phyloP scores from a whole-genome alignment of 257 asterid species.

The Nicotiana obtusifolia region DNA sequence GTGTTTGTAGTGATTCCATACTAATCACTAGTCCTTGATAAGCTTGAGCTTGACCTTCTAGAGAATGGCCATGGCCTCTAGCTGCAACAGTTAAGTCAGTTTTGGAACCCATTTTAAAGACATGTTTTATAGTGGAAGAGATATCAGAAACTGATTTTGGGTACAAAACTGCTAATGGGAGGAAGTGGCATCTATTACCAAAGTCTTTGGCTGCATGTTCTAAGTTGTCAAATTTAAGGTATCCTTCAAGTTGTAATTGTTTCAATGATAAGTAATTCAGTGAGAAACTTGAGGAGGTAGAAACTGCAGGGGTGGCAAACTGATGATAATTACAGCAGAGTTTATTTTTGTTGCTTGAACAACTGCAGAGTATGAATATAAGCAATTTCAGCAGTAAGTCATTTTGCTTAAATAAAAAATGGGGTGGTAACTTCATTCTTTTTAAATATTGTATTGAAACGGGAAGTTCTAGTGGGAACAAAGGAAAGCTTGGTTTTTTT shows the following conservation, averaged over 20 bases:
- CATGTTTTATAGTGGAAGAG: constrained; percentile 40
- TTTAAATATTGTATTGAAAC: not conserved
- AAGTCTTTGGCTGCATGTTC: constrained; percentile 66
- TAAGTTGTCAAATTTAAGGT: constrained; percentile 33
- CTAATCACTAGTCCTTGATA: constrained; percentile 48
- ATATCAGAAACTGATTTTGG: constrained; percentile 74
- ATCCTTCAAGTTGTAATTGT: constrained; percentile 46
- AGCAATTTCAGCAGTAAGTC: constrained; percentile 31
- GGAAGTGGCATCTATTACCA: constrained; percentile 50
- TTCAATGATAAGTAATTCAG: constrained; percentile 25
- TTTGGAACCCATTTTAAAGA: constrained; percentile 32
- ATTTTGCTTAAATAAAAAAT: constrained; percentile 28
- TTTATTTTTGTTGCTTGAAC: constrained; percentile 32
- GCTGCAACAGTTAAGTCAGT: constrained; percentile 67
- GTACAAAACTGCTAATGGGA: constrained; percentile 60
- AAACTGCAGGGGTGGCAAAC: constrained; percentile 20
- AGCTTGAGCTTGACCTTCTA: constrained; percentile 80
- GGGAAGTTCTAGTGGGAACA: not conserved
- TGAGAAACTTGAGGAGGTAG: constrained; percentile 15
- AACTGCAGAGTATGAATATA: constrained; percentile 33
- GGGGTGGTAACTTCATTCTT: constrained; percentile 23
- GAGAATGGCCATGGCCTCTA: constrained; percentile 77
- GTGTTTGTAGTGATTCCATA: constrained; percentile 50
- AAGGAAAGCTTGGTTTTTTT: not conserved
- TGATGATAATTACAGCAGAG: constrained; percentile 25